Conservation (phyloP, 1,139 yeast genomes). For the Entelexis sorbosivorans region DNA sequence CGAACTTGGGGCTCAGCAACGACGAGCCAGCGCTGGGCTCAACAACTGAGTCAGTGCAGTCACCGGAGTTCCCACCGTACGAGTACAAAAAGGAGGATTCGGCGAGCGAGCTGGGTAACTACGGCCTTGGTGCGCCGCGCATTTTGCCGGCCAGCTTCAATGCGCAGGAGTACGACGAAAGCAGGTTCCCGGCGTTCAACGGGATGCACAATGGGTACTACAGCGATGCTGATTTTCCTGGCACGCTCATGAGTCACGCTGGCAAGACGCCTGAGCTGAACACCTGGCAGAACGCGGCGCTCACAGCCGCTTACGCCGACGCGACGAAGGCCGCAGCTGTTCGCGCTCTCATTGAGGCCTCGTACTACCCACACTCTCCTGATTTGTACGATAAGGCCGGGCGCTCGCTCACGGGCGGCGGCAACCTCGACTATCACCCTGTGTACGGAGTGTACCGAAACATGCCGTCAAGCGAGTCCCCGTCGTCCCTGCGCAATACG, state of each 20-base stretch:
- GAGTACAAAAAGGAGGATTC: neutral
- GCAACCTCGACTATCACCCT: neutral
- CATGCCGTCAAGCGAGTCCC: neutral
- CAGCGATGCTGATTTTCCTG: neutral
- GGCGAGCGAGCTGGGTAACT: neutral
- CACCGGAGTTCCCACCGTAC: conserved; percentile 2
- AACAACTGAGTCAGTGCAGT: neutral
- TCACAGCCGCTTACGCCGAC: neutral
- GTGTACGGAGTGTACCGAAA: conserved; percentile 5
- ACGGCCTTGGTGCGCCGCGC: neutral
- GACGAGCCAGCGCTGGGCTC: neutral
- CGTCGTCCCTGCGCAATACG: neutral
- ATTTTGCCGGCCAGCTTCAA: neutral
- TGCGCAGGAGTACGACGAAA: neutral
- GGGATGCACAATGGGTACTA: neutral
- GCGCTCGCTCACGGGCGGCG: conserved; percentile 4
- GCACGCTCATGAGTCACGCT: neutral
- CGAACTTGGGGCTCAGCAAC: neutral
- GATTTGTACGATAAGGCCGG: conserved; percentile 3
- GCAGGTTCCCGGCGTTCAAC: neutral
- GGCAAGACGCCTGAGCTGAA: conserved; percentile 1
- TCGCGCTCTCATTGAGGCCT: neutral
- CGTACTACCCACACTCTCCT: neutral
- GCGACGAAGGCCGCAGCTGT: neutral
- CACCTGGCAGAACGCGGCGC: conserved; percentile 4